phyloP scores from a whole-genome alignment of 306 rosid species.

The Hippophae gyantsensis region DNA sequence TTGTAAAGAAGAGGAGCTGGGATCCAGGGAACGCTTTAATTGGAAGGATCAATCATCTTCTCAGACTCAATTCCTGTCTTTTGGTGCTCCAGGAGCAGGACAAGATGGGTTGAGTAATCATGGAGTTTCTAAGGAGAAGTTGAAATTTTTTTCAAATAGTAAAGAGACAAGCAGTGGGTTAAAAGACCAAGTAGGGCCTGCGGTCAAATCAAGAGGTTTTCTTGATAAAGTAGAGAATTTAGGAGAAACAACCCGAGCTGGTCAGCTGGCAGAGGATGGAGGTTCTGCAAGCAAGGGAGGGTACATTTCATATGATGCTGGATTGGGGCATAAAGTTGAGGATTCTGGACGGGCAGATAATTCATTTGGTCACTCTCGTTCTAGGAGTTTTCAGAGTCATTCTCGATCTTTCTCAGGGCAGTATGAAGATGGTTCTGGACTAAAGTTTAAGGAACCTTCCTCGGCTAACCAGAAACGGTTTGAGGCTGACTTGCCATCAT shows the following conservation, averaged over 20 bases:
- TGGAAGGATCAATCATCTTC: slow-evolving; percentile 35
- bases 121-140: slow-evolving; percentile 34
- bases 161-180: slow-evolving; percentile 26
- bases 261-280: slow-evolving; percentile 24
- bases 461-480: slow-evolving; percentile 25
- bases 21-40: slow-evolving; percentile 18
- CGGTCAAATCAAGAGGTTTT: slow-evolving; percentile 20
- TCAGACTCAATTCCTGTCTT: slow-evolving; percentile 19
- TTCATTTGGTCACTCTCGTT: slow-evolving; percentile 33
- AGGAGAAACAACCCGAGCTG: slow-evolving; percentile 21
- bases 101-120: slow-evolving; percentile 35
- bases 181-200: slow-evolving; percentile 33
- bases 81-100: slow-evolving; percentile 19
- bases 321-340: slow-evolving; percentile 30
- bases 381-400: slow-evolving; percentile 48
- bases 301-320: slow-evolving; percentile 30
- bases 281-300: slow-evolving; percentile 25
- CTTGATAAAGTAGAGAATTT: slow-evolving; percentile 23
- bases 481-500: slow-evolving; percentile 27
- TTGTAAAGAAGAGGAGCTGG: slow-evolving; percentile 21
- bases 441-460: slow-evolving; percentile 38
- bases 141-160: slow-evolving; percentile 20
- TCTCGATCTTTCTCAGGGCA: slow-evolving; percentile 72
- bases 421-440: slow-evolving; percentile 47
- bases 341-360: slow-evolving; percentile 41